Evolutionary conservation across 768 basidiomycete genomes (phyloP), one percentile per base, ranked within the genome.

Genomic region (Serendipita sp.): DNA sequence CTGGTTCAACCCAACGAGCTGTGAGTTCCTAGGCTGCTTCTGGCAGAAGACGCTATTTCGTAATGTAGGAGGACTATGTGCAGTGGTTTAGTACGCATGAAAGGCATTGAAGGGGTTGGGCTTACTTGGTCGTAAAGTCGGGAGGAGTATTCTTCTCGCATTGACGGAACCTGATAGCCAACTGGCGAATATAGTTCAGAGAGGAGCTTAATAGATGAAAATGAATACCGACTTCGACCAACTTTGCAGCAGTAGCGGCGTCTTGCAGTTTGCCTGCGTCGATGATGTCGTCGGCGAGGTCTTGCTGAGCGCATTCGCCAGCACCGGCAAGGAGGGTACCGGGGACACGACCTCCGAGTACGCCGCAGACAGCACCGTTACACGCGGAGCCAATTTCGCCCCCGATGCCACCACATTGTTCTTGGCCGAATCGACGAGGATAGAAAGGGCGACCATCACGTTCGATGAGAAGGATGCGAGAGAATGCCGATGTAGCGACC

Each of bases 131-230:
- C 28, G 42, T 5, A 65, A 74, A 62, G 66, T 79, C 80, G 42
- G 80, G 80, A 66, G 79, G 79, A 0, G 81, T 81, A 69, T 83
- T 82, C 74, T 81, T 83, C 73, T 82, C 82, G 0, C 70, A 75
- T 65, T 81, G 78, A 50, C 81, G 78, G 68, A 80, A 81, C 67
- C 80, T 76, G 9, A 74, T 65, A 16, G 81, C 82, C 50, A 81
- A 71, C 9, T 74, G 73, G 34, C 14, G 62, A 82, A 74, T 80
- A 82, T 81, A 58, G 74, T 77, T 33, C 17, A 31, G 53, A 3
- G 31, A 28, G 45, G 11, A 11, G 53, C 13, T 28, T 20, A 33
- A 2, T 24, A 17, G 28, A 31, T 22, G 31, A 28, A 58, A 24
- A 22, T 26, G 22, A 9, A n/a, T n/a, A 58, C 53, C 11, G 9